Evolutionary conservation across 176 grass and related monocot species (phyloP), one percentile per base, ranked within the genome.

Genomic region (Poa annua): DNA sequence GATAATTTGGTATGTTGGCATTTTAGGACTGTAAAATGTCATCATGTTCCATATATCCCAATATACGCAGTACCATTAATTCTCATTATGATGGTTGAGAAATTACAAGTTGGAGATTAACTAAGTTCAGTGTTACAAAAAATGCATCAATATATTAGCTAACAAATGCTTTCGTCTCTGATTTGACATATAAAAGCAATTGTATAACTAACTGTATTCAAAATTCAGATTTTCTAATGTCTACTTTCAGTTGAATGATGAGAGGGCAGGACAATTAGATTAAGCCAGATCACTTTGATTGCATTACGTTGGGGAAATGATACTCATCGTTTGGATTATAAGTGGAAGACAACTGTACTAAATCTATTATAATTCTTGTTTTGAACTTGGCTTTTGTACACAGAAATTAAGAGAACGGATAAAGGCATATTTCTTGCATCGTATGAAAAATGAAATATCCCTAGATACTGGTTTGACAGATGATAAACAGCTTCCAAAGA

Each of bases 341-440:
- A 75, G 14, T 50, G 10, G 0, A 50, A 59, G 17, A 32, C 60
- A 79, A 54, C 20, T 75, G 8, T 47, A 34, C 82, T 54, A 77
- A 49, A 44, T 17, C 71, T 83, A 16, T 81, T 48, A 41, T 86
- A 51, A 82, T 75, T 85, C 49, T 65, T 25, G 44, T 80, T 21
- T 83, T n/a, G 47, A 76, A 53, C 57, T 66, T 14, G 25, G 78
- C 19, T 60, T 56, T 79, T 79, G n/a, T 76, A 20, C 11, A 79
- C 53, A 94, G 95, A 90, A 94, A 86, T 74, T 97, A 83, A 94
- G 92, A 87, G 90, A 94, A 71, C 76, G 82, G 60, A 97, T 94
- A 66, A 88, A 92, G 56, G 92, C 92, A 66, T 94, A 92, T 56
- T 92, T 97, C 82, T 75, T 97, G 75, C 88, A 86, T 15, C 88